Conservation (phyloP, 805 yeast species). For the Hanseniaspora nectarophila region DNA sequence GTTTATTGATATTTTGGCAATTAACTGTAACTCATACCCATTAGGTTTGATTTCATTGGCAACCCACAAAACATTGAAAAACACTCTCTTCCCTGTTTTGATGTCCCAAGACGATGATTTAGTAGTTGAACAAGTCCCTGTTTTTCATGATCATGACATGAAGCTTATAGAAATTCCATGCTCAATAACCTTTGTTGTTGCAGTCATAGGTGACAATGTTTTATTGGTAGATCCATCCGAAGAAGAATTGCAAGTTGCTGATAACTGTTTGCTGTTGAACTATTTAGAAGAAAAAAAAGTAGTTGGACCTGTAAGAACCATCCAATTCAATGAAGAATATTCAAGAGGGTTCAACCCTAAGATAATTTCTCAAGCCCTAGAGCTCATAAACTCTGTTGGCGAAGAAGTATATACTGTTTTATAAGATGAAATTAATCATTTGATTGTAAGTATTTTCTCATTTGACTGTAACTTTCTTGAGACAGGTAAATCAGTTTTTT, state of each 20-base stretch:
- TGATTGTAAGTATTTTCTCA: constrained; percentile 33
- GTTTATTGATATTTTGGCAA: constrained; percentile 65
- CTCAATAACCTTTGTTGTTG: constrained; percentile 66
- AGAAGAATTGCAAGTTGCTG: constrained; percentile 81
- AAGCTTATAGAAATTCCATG: constrained; percentile 45
- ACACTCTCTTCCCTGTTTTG: constrained; percentile 63
- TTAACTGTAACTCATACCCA: constrained; percentile 71
- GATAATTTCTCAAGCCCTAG: constrained; percentile 42
- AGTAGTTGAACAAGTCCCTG: constrained; percentile 76
- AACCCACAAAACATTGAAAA: constrained; percentile 64
- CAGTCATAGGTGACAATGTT: constrained; percentile 54
- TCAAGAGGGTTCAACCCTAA: constrained; percentile 45
- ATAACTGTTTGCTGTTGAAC: constrained; percentile 65
- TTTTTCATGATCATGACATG: constrained; percentile 75
- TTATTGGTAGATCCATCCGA: constrained; percentile 72
- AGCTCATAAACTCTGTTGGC: constrained; percentile 51
- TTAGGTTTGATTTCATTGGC: constrained; percentile 70
- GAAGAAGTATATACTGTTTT: constrained; percentile 44
- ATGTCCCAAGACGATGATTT: constrained; percentile 53
- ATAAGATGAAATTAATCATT: constrained; percentile 2
- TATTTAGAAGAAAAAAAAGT: constrained; percentile 52
- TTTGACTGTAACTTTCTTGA: constrained; percentile 38
- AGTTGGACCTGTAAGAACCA: constrained; percentile 58
- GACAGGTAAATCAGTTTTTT: constrained; percentile 44
- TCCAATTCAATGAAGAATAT: constrained; percentile 42